phyloP scores from a whole-genome alignment of 768 basidiomycete genomes.

The Lactarius trivialis region DNA sequence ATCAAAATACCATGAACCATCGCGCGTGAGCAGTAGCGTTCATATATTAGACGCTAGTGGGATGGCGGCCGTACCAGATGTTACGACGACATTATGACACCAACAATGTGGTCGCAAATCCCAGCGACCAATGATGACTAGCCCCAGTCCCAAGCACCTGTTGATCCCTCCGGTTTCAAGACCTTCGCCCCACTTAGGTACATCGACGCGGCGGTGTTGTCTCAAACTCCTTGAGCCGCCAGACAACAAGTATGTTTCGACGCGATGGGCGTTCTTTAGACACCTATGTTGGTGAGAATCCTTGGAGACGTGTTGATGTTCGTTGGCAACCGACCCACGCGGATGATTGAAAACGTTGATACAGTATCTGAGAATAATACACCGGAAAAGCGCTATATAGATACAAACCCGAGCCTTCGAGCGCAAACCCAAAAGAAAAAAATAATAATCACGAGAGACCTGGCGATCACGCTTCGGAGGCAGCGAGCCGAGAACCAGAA shows the following conservation, averaged over 20 bases:
- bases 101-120: neutral
- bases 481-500: slow-evolving; percentile 18
- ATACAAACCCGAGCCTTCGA: slow-evolving; percentile 15
- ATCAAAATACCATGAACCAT: neutral
- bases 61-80: neutral
- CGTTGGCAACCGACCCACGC: neutral
- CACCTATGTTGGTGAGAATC: neutral
- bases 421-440: neutral
- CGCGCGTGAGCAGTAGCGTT: neutral
- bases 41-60: neutral
- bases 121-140: neutral
- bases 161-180: too few relatives aligned
- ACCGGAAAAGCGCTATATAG: slow-evolving; percentile 12
- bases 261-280: neutral
- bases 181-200: neutral
- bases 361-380: slow-evolving; percentile 17
- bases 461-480: slow-evolving; percentile 13
- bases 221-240: neutral
- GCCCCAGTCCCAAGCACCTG: neutral
- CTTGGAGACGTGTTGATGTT: neutral
- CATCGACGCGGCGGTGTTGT: neutral
- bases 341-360: neutral
- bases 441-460: neutral
- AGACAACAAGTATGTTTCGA: neutral
- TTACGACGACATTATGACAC: neutral